Conservation (phyloP, 2,329 filamentous ascomycete genomes). For the Stagonosporopsis rhizophila region DNA sequence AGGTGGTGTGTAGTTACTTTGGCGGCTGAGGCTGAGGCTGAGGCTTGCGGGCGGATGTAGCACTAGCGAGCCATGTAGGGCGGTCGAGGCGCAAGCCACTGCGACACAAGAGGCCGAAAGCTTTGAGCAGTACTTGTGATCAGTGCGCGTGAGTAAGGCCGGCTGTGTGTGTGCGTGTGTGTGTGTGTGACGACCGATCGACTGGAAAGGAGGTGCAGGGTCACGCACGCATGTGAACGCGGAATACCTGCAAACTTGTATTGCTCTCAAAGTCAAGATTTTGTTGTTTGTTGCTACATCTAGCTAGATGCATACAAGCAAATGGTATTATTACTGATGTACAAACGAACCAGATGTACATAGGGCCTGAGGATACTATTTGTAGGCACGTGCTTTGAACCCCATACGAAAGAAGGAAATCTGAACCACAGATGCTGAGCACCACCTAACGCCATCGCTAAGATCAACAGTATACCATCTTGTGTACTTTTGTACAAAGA, state of each 20-base stretch:
- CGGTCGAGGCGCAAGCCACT: not conserved
- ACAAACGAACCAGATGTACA: not conserved
- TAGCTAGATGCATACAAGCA: not conserved
- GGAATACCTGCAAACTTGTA: not conserved
- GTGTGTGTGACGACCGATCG: not conserved
- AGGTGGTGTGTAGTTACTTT: conserved; percentile 1
- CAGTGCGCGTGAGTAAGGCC: conserved; percentile 3
- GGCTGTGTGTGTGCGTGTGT: not conserved
- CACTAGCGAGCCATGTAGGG: conserved; percentile 10
- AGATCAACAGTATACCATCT: conserved; percentile 6
- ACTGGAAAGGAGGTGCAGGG: conserved; percentile 1
- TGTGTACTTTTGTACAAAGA: conserved; percentile 16
- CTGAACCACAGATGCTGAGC: not conserved
- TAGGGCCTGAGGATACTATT: not conserved
- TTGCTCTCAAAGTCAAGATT: not conserved
- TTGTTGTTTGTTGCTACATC: not conserved
- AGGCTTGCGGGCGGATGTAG: conserved; percentile 8
- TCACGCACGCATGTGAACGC: not conserved
- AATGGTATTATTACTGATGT: not conserved
- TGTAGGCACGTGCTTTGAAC: not conserved
- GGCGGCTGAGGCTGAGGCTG: conserved; percentile 10
- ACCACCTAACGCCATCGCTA: conserved; percentile 37
- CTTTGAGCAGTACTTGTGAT: not conserved
- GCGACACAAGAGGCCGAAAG: conserved; percentile 4
- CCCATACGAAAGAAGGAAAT: not conserved